Percentiles rank a stretch among this genome's conserved stretches.
Conservation (phyloP, 2,329 filamentous ascomycete genomes). For the Clonostachys solani region DNA sequence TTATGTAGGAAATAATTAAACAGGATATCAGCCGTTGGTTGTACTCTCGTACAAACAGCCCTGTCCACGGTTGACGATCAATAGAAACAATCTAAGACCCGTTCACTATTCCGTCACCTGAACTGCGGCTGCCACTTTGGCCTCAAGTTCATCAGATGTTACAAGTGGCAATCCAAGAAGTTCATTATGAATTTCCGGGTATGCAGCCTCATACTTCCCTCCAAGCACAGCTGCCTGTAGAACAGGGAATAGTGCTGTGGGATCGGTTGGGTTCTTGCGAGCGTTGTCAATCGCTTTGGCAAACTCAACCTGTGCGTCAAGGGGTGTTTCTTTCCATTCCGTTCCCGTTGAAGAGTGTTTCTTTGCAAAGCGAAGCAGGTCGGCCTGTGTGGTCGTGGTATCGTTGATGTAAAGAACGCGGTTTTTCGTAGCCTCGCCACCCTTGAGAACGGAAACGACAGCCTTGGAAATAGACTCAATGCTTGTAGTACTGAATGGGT, state of each 20-base stretch:
- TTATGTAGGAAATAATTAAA: too few relatives aligned
- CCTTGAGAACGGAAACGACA: constrained; percentile 34
- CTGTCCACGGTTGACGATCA: too few relatives aligned
- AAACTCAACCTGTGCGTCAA: constrained; percentile 2
- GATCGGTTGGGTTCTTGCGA: too few relatives aligned
- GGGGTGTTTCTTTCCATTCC: constrained; percentile 29
- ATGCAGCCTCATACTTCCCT: constrained; percentile 15
- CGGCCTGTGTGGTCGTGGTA: constrained; percentile 30
- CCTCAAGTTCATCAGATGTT: constrained; percentile 23
- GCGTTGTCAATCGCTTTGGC: background rate
- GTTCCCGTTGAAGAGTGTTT: constrained; percentile 29
- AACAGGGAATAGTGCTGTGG: constrained; percentile 6
- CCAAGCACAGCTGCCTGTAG: constrained; percentile 13
- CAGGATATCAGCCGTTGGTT: too few relatives aligned
- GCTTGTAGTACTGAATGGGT: constrained; percentile 33
- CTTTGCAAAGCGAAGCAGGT: constrained; percentile 34
- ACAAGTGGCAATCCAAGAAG: constrained; percentile 27
- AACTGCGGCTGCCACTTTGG: constrained; percentile 6
- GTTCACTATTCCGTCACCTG: too few relatives aligned
- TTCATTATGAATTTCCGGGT: constrained; percentile 18
- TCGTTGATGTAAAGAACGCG: constrained; percentile 30
- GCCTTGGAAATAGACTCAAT: constrained; percentile 34
- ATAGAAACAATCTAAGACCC: too few relatives aligned
- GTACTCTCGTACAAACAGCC: too few relatives aligned
- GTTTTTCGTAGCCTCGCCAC: constrained; percentile 43